Conservation (phyloP, 768 basidiomycete species). For the Daedalea quercina region DNA sequence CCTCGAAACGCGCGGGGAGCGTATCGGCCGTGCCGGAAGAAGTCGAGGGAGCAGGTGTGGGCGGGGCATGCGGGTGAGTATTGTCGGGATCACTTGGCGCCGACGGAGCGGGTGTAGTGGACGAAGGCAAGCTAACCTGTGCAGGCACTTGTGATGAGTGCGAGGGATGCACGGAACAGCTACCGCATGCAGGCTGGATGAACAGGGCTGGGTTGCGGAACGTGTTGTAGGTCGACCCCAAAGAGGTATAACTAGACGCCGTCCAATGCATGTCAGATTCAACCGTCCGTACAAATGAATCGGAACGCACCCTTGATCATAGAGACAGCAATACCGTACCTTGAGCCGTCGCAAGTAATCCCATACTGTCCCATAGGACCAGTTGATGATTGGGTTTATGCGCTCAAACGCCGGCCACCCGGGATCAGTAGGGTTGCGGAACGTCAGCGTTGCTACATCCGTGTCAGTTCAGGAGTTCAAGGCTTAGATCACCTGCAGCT, state of each 20-base stretch:
- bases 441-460: slow-evolving; percentile 55
- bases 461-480: background rate
- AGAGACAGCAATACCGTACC: slow-evolving; percentile 84
- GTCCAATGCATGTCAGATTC: too few relatives aligned
- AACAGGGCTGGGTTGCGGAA: slow-evolving; percentile 83
- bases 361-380: slow-evolving; percentile 91
- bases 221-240: slow-evolving; percentile 94
- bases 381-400: slow-evolving; percentile 93
- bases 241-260: slow-evolving; percentile 99
- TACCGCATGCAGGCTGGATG: slow-evolving; percentile 15
- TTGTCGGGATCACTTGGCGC: background rate
- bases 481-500: too few relatives aligned
- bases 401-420: slow-evolving; percentile 89
- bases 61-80: background rate
- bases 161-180: slow-evolving; percentile 14
- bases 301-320: slow-evolving; percentile 84
- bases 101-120: background rate
- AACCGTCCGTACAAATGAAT: too few relatives aligned
- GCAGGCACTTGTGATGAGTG: slow-evolving; percentile 8
- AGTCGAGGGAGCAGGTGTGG: background rate
- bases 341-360: slow-evolving; percentile 64
- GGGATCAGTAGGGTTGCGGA: slow-evolving; percentile 75
- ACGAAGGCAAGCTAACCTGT: background rate
- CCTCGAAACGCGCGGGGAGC: slow-evolving; percentile 3
- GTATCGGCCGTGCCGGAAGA: background rate